Evolutionary conservation across 345 rosid genomes (phyloP), one percentile per base, ranked within the genome.

Genomic region (Crucihimalaya himalaica): DNA sequence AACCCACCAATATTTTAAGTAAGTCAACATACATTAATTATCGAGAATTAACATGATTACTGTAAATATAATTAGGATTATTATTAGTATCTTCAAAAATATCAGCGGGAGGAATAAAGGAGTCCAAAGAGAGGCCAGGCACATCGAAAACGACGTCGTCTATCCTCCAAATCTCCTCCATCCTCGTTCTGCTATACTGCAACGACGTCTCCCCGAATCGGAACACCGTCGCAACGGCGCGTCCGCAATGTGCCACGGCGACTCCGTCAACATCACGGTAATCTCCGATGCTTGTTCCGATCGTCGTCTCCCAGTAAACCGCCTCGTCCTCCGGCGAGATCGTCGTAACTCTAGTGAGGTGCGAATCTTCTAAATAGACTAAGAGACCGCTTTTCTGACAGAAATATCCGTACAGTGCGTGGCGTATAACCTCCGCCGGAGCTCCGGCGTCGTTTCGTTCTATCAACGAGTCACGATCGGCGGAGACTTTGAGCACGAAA

Each of bases 21-120:
- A 39, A 70, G 71, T 47, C 43, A 54, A 63, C 64, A 61, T 3
- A n/a, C n/a, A n/a, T n/a, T n/a, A 45, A 16, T 68, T 23, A 61
- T 23, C 58, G 57, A 2, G 63, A 40, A 52, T 75, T 51, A n/a
- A 51, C 68, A 67, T 51, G 37, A 28, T n/a, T n/a, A n/a, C 25
- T 37, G 39, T 15, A 55, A 46, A 18, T 0, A 35, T 53, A 18
- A 18, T 28, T 23, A 18, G 31, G 31, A 35, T 46, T 34, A 13
- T 27, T 20, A 27, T 70, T 34, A 63, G 66, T 65, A 3, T 78
- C 79, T 71, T 88, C 85, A 66, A 78, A 80, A 15, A 91, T 83
- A 81, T 91, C 98, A 39, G 98, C 92, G 1, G 98, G 98, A 64
- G 98, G 98, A 42, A 94, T 94, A 77, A 91, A 94, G n/a, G 82